A percentile compares a stretch with the other conserved stretches of the same genome.
These are phyloP conservation scores for Penicillium arizonense DNA, from an alignment of 495 filamentous ascomycete species.

Conservation along the genomic window DNA sequence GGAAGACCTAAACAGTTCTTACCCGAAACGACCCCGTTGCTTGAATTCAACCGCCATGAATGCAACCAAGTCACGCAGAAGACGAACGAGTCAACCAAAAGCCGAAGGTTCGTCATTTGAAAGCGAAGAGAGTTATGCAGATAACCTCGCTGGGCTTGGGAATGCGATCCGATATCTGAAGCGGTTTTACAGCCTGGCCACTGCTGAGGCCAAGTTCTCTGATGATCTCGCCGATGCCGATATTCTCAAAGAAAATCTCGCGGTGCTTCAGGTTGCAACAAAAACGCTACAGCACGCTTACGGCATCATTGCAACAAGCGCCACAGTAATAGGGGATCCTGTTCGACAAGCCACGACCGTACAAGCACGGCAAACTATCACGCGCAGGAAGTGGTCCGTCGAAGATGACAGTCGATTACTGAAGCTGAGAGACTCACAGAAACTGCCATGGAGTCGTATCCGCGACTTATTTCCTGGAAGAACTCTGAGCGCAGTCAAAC, in stretches of 20 bases:
- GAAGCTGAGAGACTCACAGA: slow-evolving; percentile 1
- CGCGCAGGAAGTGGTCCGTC: neutral
- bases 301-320: slow-evolving; percentile 1
- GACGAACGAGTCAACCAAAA: neutral
- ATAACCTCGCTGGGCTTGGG: neutral
- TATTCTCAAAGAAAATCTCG: slow-evolving; percentile 5
- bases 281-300: neutral
- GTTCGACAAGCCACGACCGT: neutral
- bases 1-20: neutral
- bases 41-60: neutral
- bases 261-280: neutral
- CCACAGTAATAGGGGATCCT: neutral
- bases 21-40: neutral
- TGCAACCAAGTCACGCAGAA: neutral
- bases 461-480: neutral
- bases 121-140: neutral
- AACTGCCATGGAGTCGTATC: neutral
- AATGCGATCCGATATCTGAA: slow-evolving; percentile 4
- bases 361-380: neutral
- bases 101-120: neutral
- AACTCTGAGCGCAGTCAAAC: neutral
- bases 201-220: slow-evolving; percentile 5
- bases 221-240: neutral
- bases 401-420: neutral
- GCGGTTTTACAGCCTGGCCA: neutral